Base-by-base conservation (phyloP, 352 stramenopile genomes). In the Phytophthora fragariaefolia region DNA sequence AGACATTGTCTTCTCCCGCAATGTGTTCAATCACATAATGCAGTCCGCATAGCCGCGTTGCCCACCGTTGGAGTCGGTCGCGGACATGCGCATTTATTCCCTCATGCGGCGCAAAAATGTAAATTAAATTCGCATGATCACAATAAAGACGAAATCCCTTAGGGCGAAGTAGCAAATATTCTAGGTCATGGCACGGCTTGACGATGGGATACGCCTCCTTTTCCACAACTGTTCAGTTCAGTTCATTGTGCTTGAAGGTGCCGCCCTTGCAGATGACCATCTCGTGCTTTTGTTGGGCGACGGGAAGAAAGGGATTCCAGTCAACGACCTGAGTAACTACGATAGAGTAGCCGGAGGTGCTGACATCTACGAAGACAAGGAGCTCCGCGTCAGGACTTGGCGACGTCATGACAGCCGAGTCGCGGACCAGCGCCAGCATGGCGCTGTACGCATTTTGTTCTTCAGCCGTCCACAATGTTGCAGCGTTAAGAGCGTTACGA, bases 11-110 rank as follows among this genome's bases (percentile, higher is more conserved):
- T 4, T 46, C 22, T 0, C 61, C 62, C 0, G 36, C n/a, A 15
- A 66, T 65, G 26, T 71, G 66, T 9, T 71, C 49, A 12, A 74
- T 76, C 0, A 40, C 18, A 23, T 79, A 76, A 23, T 47, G 62
- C 0, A 66, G 34, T 0, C 36, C 57, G 22, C 24, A 49, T 1
- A 73, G 28, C 0, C 40, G 34, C 32, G 63, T 60, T 0, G 62
- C 49, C 66, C 66, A 79, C 2, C 58, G 62, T 6, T 59, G 50
- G 0, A 79, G 32, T 3, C 54, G 27, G 2, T 48, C 50, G 23
- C 55, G n/a, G 3, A 53, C 55, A 9, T 54, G 42, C 7, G 34
- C 45, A 13, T 54, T 62, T 5, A 62, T 13, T 0, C 12, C 18
- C 6, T 20, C 42, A 1, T 45, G 18, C 2, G 42, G 51, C 3